These are phyloP conservation scores for Aureobasidium musti DNA, from an alignment of 2,329 filamentous ascomycete species.

Conservation along the genomic window DNA sequence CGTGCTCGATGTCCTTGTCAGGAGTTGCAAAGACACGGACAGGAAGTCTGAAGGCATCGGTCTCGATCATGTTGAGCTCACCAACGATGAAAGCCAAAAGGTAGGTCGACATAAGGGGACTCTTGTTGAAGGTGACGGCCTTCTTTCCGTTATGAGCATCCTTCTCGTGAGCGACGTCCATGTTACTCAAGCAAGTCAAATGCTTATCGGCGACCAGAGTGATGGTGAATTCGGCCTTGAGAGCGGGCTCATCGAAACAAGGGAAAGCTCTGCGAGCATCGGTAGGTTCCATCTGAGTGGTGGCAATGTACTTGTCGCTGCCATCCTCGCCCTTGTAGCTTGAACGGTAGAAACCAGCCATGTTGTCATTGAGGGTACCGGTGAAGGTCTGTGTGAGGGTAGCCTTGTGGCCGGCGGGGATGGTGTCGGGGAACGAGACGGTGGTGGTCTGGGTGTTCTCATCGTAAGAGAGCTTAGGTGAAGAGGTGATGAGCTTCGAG, in stretches of 20 bases:
- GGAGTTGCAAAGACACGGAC: conserved; percentile 93
- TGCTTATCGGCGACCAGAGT: conserved; percentile 88
- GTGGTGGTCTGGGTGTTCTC: conserved; percentile 79
- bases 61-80: conserved; percentile 92
- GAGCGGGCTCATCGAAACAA: conserved; percentile 92
- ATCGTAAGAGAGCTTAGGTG: conserved; percentile 70
- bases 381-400: conserved; percentile 76
- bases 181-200: conserved; percentile 92
- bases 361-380: conserved; percentile 84
- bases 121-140: conserved; percentile 87
- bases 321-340: conserved; percentile 86
- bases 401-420: conserved; percentile 75
- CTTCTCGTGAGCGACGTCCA: conserved; percentile 82
- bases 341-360: conserved; percentile 96
- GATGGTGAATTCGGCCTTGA: conserved; percentile 91
- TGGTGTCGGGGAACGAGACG: conserved; percentile 71
- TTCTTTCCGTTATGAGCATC: conserved; percentile 69
- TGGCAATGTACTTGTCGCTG: conserved; percentile 77
- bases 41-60: conserved; percentile 84
- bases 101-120: conserved; percentile 94
- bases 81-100: conserved; percentile 91
- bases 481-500: conserved; percentile 60
- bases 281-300: conserved; percentile 94
- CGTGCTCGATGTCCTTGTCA: conserved; percentile 86
- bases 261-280: conserved; percentile 92